Evolutionary conservation across 1,284 basidiomycete genomes (phyloP).

Genomic region (Flammula alnicola): DNA sequence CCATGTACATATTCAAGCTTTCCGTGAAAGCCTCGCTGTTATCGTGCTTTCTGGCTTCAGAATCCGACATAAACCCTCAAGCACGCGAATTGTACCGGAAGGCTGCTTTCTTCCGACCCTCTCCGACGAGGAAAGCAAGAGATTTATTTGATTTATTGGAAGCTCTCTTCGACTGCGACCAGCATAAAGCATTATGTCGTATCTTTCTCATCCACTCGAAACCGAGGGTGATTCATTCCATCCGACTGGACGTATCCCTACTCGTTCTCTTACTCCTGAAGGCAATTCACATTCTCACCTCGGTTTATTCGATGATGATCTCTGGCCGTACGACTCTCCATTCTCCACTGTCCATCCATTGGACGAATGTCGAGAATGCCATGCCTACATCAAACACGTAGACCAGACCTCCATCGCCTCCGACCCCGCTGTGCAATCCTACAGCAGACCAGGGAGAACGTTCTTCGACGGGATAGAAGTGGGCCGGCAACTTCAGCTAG

Average conservation of each 20-base stretch:
- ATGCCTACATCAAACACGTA: conserved; percentile 1
- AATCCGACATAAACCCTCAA: no score
- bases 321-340: not conserved
- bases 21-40: no score
- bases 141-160: not conserved
- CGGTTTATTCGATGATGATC: not conserved
- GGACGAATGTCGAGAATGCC: conserved; percentile 4
- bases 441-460: not conserved
- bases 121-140: no score
- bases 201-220: conserved; percentile 3
- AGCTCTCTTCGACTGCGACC: no score
- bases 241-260: not conserved
- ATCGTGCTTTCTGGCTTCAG: no score
- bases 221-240: not conserved
- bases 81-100: no score
- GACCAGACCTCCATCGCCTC: not conserved
- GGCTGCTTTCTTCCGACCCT: no score
- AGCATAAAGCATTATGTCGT: not conserved
- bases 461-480: not conserved
- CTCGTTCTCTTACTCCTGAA: not conserved
- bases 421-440: not conserved
- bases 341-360: not conserved
- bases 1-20: no score
- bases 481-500: conserved; percentile 2
- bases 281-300: no score